Evolutionary conservation across 208 protist genomes (phyloP).

Genomic region (Leishmania turanica): DNA sequence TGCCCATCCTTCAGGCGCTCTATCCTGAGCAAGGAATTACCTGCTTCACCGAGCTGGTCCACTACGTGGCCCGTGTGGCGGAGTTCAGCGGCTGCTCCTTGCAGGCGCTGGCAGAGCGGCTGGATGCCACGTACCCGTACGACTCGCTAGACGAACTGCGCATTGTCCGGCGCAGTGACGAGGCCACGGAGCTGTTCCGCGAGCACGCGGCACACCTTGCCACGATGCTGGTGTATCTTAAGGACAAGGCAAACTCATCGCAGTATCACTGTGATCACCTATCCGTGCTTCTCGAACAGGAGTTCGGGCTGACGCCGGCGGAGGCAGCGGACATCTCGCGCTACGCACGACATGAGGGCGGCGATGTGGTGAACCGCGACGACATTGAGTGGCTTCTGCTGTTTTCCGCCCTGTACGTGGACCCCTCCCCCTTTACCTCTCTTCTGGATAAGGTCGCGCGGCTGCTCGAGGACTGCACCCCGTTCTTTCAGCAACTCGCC

Average conservation of each 20-base stretch:
- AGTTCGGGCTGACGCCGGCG: constrained; percentile 39
- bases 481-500: constrained; percentile 29
- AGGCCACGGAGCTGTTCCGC: constrained; percentile 46
- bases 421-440: constrained; percentile 74
- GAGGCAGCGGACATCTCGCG: constrained; percentile 55
- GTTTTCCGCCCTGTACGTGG: constrained; percentile 43
- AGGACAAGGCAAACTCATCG: constrained; percentile 38
- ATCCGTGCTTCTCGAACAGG: constrained; percentile 38
- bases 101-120: constrained; percentile 57
- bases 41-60: constrained; percentile 62
- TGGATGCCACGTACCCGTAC: constrained; percentile 69
- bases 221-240: constrained; percentile 49
- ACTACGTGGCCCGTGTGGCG: constrained; percentile 78
- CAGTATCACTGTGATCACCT: constrained; percentile 44
- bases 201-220: constrained; percentile 33
- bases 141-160: constrained; percentile 59
- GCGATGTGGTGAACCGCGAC: constrained; percentile 39
- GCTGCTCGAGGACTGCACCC: constrained; percentile 38
- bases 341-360: constrained; percentile 20
- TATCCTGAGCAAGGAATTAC: constrained; percentile 75
- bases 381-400: constrained; percentile 69
- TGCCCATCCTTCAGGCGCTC: constrained; percentile 68
- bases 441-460: constrained; percentile 56
- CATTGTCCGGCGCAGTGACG: constrained; percentile 35
- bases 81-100: constrained; percentile 71